Percentiles rank a stretch among this genome's conserved stretches.
Evolutionary conservation across 1,284 basidiomycete genomes (phyloP).

Genomic region (Cryptococcus wingfieldii): DNA sequence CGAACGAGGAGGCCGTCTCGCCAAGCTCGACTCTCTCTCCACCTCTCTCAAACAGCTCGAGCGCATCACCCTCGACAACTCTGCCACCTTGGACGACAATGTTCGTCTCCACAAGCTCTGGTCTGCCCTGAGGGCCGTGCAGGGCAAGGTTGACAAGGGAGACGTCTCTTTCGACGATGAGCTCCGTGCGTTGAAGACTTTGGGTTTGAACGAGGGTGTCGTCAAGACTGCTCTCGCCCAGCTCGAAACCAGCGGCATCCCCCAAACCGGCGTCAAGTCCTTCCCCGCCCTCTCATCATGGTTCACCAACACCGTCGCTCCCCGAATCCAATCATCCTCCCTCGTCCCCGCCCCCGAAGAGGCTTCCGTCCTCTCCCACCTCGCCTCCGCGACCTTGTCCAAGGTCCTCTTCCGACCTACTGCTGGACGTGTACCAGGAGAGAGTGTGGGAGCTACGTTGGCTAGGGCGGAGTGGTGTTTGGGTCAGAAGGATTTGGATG

Average conservation of each 20-base stretch:
- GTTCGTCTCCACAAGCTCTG: conserved; percentile 66
- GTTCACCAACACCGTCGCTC: conserved; percentile 81
- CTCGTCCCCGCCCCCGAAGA: conserved; percentile 69
- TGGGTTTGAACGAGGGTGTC: conserved; percentile 55
- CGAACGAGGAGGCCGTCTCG: conserved; percentile 90
- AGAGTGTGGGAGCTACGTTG: conserved; percentile 80
- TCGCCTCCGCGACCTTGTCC: conserved; percentile 74
- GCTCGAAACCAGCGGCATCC: conserved; percentile 68
- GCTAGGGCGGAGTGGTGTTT: conserved; percentile 86
- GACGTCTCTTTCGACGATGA: conserved; percentile 77
- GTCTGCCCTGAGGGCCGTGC: conserved; percentile 50
- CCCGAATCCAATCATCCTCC: conserved; percentile 78
- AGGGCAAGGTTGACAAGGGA: conserved; percentile 56
- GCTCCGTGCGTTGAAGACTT: conserved; percentile 68
- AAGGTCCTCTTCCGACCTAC: conserved; percentile 73
- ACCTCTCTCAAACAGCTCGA: conserved; percentile 86
- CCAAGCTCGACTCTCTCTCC: conserved; percentile 89
- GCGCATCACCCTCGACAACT: conserved; percentile 85
- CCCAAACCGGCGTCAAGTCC: conserved; percentile 83
- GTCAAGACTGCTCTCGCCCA: conserved; percentile 65
- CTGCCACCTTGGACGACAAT: conserved; percentile 81
- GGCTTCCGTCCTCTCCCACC: conserved; percentile 79
- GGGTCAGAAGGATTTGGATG: conserved; percentile 88
- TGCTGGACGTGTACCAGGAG: conserved; percentile 63
- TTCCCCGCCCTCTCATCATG: conserved; percentile 82